Conservation (phyloP, 1,284 basidiomycete genomes). For the Ustilago lituana region DNA sequence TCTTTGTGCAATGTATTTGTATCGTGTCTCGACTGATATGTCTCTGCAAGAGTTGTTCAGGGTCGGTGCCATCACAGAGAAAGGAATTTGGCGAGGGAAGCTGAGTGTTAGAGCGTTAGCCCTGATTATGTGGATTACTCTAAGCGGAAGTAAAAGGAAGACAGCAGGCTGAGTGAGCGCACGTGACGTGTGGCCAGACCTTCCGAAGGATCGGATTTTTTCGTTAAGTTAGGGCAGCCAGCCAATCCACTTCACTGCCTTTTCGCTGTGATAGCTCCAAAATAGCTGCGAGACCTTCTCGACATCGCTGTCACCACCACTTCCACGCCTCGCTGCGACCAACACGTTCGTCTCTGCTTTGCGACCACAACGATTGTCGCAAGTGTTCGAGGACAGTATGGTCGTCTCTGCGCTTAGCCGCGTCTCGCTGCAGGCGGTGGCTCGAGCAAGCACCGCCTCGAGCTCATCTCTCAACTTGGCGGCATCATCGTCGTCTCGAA, state of each 20-base stretch:
- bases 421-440: conserved; percentile 29
- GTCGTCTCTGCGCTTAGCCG: conserved; percentile 29
- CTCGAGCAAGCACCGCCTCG: conserved; percentile 18
- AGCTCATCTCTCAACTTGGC: conserved; percentile 16
- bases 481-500: conserved; percentile 21
- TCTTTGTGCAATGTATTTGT: conserved; percentile 21
- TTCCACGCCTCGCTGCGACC: too few relatives aligned
- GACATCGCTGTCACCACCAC: too few relatives aligned
- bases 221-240: too few relatives aligned
- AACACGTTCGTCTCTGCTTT: not conserved
- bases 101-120: not conserved
- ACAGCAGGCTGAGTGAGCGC: conserved; percentile 6
- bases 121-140: conserved; percentile 8
- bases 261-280: conserved; percentile 1
- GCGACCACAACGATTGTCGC: not conserved
- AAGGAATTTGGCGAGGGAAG: too few relatives aligned
- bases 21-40: not conserved
- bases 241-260: conserved; percentile 7
- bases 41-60: too few relatives aligned
- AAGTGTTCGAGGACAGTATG: conserved; percentile 16
- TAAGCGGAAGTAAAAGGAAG: not conserved
- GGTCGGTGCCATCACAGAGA: too few relatives aligned
- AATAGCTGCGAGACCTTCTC: too few relatives aligned
- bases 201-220: conserved; percentile 39
- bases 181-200: conserved; percentile 28